These are phyloP conservation scores for Monosporozyma servazzii DNA, from an alignment of 805 yeast genomes.

Conservation along the genomic window DNA sequence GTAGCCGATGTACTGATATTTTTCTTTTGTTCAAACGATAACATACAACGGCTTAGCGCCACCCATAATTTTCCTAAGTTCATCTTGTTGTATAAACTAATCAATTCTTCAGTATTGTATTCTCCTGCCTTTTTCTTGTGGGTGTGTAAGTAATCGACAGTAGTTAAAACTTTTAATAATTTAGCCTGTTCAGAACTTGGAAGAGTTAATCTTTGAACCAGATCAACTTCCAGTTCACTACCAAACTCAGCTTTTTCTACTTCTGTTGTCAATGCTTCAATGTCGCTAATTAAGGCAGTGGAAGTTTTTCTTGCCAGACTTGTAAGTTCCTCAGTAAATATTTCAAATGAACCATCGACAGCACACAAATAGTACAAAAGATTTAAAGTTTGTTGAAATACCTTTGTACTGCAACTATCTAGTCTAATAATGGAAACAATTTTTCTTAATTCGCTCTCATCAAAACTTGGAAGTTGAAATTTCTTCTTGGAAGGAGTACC, in stretches of 20 bases:
- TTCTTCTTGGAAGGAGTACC: slow-evolving; percentile 20
- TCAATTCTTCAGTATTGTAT: slow-evolving; percentile 37
- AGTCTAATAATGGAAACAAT: slow-evolving; percentile 62
- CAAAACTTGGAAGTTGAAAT: slow-evolving; percentile 51
- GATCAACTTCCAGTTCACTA: slow-evolving; percentile 42
- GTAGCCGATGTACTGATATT: slow-evolving; percentile 61
- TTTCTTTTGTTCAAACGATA: slow-evolving; percentile 50
- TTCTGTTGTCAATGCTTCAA: slow-evolving; percentile 40
- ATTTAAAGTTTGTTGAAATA: slow-evolving; percentile 75
- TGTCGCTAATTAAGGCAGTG: slow-evolving; percentile 42
- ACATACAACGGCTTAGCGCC: slow-evolving; percentile 64
- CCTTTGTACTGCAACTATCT: slow-evolving; percentile 76
- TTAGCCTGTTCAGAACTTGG: slow-evolving; percentile 84
- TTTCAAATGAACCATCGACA: slow-evolving; percentile 49
- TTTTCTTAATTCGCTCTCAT: slow-evolving; percentile 49
- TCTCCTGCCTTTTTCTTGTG: slow-evolving; percentile 20
- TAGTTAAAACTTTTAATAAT: slow-evolving; percentile 74
- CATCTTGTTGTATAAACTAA: slow-evolving; percentile 53
- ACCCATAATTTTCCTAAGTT: slow-evolving; percentile 79
- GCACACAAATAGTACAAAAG: slow-evolving; percentile 69
- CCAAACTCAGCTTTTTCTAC: slow-evolving; percentile 33
- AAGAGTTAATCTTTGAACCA: slow-evolving; percentile 61
- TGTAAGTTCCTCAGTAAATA: slow-evolving; percentile 61
- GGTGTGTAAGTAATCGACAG: slow-evolving; percentile 73
- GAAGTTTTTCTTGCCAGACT: slow-evolving; percentile 55